These are phyloP conservation scores for Nicotiana tabacum DNA, from an alignment of 257 asterid genomes.

Conservation along the genomic window DNA sequence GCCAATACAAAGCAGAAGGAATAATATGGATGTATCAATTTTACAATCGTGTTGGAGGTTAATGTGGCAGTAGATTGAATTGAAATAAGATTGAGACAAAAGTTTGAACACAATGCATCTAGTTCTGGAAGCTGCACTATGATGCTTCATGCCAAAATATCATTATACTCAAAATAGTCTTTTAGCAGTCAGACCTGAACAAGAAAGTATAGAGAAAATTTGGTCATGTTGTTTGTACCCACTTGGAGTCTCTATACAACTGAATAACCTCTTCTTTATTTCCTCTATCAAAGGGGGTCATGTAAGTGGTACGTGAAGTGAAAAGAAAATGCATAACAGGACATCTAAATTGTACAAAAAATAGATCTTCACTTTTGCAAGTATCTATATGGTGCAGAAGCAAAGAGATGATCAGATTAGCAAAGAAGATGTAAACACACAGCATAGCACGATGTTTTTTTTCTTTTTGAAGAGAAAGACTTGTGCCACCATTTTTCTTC, in stretches of 20 bases:
- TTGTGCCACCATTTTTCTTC: neutral
- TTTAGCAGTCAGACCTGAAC: neutral
- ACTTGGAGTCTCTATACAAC: neutral
- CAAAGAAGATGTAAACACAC: neutral
- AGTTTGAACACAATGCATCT: neutral
- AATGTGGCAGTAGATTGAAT: neutral
- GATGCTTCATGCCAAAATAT: neutral
- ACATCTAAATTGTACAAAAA: neutral
- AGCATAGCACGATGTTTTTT: neutral
- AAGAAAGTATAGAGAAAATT: neutral
- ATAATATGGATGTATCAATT: neutral
- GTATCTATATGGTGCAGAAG: neutral
- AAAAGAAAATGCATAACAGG: neutral
- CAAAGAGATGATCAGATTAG: slow-evolving; percentile 2
- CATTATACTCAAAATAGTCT: neutral
- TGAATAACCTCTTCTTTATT: neutral
- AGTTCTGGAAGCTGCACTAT: neutral
- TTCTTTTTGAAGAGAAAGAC: neutral
- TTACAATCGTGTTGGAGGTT: neutral
- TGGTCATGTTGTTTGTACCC: neutral
- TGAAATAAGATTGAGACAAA: neutral
- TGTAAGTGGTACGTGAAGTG: neutral
- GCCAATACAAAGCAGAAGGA: neutral
- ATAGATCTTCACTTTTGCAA: neutral
- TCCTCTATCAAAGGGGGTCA: neutral